Evolutionary conservation across 768 basidiomycete species (phyloP).

Genomic region (Paxillus rubicundulus): DNA sequence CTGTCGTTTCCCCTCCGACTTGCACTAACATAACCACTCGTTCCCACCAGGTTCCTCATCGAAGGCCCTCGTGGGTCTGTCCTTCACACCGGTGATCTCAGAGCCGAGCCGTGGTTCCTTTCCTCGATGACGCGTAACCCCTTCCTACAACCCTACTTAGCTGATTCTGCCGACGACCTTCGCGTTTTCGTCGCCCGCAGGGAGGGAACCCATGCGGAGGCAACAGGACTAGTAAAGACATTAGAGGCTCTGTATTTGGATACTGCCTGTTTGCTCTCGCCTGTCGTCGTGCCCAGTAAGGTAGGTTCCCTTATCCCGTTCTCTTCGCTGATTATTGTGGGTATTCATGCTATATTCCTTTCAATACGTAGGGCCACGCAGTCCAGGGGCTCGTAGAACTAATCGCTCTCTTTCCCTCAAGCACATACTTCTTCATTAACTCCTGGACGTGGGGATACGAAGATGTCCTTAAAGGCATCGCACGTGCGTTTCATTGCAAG

Average conservation of each 20-base stretch:
- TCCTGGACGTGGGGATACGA: constrained; percentile 98
- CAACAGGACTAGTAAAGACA: constrained; percentile 38
- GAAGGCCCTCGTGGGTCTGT: constrained; percentile 68
- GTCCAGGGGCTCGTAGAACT: constrained; percentile 64
- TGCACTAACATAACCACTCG: neutral
- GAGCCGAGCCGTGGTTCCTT: constrained; percentile 83
- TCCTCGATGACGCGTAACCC: constrained; percentile 67
- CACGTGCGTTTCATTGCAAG: constrained; percentile 60
- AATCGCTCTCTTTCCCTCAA: constrained; percentile 61
- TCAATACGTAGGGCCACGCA: constrained; percentile 53
- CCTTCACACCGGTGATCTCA: constrained; percentile 91
- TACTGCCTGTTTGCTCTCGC: constrained; percentile 64
- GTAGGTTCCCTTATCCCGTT: constrained; percentile 30
- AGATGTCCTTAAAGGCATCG: constrained; percentile 77
- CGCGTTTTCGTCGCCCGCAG: constrained; percentile 24
- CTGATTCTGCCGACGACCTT: constrained; percentile 26
- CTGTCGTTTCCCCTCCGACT: neutral
- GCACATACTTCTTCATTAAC: constrained; percentile 84
- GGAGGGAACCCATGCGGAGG: constrained; percentile 21
- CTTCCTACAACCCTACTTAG: constrained; percentile 68
- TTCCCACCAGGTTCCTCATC: constrained; percentile 71
- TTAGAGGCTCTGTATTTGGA: constrained; percentile 83
- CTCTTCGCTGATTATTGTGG: neutral
- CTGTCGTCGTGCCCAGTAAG: constrained; percentile 56
- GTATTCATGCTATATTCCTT: neutral